Evolutionary conservation across 2,329 filamentous ascomycete species (phyloP).

Genomic region (Fusarium zealandicum): DNA sequence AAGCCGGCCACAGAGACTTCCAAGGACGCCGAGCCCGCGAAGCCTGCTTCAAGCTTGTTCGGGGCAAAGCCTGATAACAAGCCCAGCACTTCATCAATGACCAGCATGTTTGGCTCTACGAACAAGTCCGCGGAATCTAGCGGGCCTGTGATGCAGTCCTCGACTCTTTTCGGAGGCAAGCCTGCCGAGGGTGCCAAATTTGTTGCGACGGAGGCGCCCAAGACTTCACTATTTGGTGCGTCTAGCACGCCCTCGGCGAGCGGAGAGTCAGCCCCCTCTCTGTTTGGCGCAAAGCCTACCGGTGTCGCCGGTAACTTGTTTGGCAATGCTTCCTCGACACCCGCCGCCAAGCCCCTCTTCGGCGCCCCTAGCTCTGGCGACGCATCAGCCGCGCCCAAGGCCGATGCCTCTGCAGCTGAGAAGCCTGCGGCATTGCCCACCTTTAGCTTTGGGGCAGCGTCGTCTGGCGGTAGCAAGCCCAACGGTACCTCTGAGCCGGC

Average conservation of each 20-base stretch:
- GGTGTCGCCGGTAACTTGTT: conserved; percentile 43
- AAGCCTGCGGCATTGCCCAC: conserved; percentile 39
- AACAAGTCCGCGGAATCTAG: conserved; percentile 45
- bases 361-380: conserved; percentile 33
- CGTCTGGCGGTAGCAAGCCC: conserved; percentile 37
- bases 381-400: conserved; percentile 30
- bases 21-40: conserved; percentile 41
- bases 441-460: conserved; percentile 46
- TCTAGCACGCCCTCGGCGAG: conserved; percentile 20
- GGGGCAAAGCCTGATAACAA: conserved; percentile 47
- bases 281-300: conserved; percentile 41
- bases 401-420: conserved; percentile 32
- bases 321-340: conserved; percentile 37
- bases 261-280: conserved; percentile 20
- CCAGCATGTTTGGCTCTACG: conserved; percentile 50
- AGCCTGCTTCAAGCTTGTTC: conserved; percentile 47
- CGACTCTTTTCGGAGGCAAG: conserved; percentile 48
- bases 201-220: conserved; percentile 28
- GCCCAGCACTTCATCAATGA: conserved; percentile 34
- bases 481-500: conserved; percentile 41
- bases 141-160: conserved; percentile 40
- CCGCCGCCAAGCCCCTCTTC: conserved; percentile 41
- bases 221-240: conserved; percentile 45
- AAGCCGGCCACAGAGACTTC: conserved; percentile 44
- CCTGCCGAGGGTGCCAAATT: conserved; percentile 42